phyloP scores from a whole-genome alignment of 1,284 basidiomycete species.

The Ustilago crameri region DNA sequence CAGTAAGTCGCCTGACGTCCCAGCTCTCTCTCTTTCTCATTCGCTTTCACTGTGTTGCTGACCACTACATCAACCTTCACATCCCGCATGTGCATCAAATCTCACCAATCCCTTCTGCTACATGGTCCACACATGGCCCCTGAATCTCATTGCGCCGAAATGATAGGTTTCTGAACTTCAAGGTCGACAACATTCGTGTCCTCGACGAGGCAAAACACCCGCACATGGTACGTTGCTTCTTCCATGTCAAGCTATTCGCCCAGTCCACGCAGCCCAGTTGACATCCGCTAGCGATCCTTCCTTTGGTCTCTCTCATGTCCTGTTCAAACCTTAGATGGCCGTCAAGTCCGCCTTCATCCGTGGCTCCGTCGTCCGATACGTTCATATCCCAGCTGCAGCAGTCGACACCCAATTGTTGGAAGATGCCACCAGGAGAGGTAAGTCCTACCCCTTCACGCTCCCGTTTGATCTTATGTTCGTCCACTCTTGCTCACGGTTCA shows the following conservation, averaged over 20 bases:
- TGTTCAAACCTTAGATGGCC: constrained; percentile 79
- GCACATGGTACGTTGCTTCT: constrained; percentile 82
- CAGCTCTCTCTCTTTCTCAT: not conserved
- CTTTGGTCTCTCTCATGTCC: not conserved
- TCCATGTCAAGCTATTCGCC: not conserved
- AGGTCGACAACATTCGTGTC: constrained; percentile 92
- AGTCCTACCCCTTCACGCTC: constrained; percentile 18
- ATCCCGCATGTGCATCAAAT: too few relatives aligned
- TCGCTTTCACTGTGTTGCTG: not conserved
- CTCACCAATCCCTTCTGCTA: not conserved
- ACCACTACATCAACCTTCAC: not conserved
- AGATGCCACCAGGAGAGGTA: constrained; percentile 91
- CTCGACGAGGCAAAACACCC: constrained; percentile 92
- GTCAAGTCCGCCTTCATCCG: constrained; percentile 99
- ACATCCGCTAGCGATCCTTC: not conserved
- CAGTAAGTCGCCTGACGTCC: constrained; percentile 72
- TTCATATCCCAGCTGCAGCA: constrained; percentile 88
- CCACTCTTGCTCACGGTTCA: not conserved
- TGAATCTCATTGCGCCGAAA: too few relatives aligned
- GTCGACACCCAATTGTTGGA: constrained; percentile 96
- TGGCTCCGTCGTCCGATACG: constrained; percentile 97
- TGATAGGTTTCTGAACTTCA: constrained; percentile 86
- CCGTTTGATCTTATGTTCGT: not conserved
- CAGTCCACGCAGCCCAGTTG: not conserved
- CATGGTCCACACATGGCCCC: not conserved